Evolutionary conservation across 768 basidiomycete species (phyloP), one percentile per base, ranked within the genome.

Genomic region (Xerocomellus amylosporus): DNA sequence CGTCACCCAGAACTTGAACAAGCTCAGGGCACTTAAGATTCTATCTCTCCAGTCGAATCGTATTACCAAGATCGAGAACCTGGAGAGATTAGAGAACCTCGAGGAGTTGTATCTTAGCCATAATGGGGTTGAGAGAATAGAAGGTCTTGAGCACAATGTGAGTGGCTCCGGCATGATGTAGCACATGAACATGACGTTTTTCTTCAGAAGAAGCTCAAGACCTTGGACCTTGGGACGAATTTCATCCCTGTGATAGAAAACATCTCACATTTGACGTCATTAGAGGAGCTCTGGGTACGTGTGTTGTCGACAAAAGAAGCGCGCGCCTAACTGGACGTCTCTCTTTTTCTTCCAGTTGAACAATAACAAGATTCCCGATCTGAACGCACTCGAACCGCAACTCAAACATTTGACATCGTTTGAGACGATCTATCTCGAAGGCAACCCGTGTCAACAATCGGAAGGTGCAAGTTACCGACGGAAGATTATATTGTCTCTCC

Each of bases 251-350:
- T 77, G 51, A 79, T 97, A 24, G 93, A 96, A 65, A 91, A 90
- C 52, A 65, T 98, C 24, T 83, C 88, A 0, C 91, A 96, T 69
- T 75, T 97, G 9, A 74, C 63, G 5, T 68, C 75, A 4, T 74
- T 99, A n/a, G 90, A 94, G 64, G 97, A 99, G 67, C 80, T 99
- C 61, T 99, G 97, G 97, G 94, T 95, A 56, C 24, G 83, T 12
- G 24, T 6, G 19, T 47, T 38, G 30, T 33, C 13, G 45, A 30
- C 56, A 20, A 2, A 33, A 26, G 24, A 49, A 44, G 15, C 28
- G 13, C 9, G 33, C 36, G 8, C 34, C 20, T 24, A 19, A 36
- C 19, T 50, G 48, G 46, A 44, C 30, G 40, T 43, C 15, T 19
- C 8, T 45, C 10, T 30, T 17, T 31, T 34, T 24, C n/a, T 67